Conservation (phyloP, 2,329 filamentous ascomycete species). For the Aspergillus candidus region DNA sequence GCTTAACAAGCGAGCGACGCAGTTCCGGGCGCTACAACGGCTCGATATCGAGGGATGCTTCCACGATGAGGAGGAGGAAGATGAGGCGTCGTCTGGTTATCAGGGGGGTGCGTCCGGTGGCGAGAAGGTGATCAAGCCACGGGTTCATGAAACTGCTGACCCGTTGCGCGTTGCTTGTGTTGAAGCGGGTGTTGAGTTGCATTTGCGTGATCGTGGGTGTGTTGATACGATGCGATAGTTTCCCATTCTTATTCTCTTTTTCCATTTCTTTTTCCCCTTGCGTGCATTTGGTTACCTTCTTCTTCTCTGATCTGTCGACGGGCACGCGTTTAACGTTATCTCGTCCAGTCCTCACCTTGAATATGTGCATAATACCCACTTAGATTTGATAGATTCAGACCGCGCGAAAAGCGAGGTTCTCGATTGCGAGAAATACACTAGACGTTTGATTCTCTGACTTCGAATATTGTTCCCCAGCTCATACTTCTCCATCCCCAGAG, state of each 20-base stretch:
- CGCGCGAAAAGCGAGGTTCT: too few relatives aligned
- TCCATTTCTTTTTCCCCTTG: neutral
- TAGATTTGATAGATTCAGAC: too few relatives aligned
- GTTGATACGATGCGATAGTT: constrained; percentile 11
- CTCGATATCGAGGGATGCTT: constrained; percentile 26
- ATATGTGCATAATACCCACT: too few relatives aligned
- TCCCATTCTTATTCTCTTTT: neutral
- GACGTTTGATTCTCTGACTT: too few relatives aligned
- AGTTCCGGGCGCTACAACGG: constrained; percentile 13
- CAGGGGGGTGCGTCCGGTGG: constrained; percentile 2
- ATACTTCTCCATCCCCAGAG: too few relatives aligned
- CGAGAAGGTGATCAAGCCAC: constrained; percentile 16
- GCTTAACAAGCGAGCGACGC: constrained; percentile 14
- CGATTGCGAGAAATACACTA: too few relatives aligned
- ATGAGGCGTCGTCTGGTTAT: constrained; percentile 10
- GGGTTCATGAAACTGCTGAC: constrained; percentile 19
- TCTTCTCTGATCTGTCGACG: too few relatives aligned
- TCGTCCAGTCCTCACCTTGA: too few relatives aligned
- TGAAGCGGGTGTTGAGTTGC: constrained; percentile 17
- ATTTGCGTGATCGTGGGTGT: constrained; percentile 21
- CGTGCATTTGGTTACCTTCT: too few relatives aligned
- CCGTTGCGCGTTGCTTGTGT: constrained; percentile 18
- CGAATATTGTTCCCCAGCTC: too few relatives aligned
- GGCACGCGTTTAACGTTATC: too few relatives aligned
- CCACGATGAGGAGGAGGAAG: constrained; percentile 19